These are phyloP conservation scores for Hyphopichia burtonii DNA, from an alignment of 1,139 yeast species.

Conservation along the genomic window DNA sequence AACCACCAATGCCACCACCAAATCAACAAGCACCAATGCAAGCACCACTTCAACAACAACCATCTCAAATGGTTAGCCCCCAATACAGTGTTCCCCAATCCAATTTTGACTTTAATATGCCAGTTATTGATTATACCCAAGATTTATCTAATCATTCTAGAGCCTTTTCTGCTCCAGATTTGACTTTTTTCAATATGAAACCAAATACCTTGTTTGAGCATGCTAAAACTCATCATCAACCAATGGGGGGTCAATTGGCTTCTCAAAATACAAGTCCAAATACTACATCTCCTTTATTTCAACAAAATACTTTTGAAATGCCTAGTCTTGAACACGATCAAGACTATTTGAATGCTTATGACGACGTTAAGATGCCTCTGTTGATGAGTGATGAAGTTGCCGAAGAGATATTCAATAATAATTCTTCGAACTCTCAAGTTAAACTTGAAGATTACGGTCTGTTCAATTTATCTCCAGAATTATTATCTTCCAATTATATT, in stretches of 20 bases:
- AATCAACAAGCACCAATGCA: neutral
- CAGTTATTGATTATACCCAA: neutral
- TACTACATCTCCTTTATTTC: neutral
- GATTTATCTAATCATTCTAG: constrained; percentile 9
- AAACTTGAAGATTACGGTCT: neutral
- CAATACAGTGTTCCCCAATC: constrained; percentile 11
- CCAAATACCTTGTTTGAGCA: constrained; percentile 8
- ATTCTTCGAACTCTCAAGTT: neutral
- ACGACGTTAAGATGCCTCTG: neutral
- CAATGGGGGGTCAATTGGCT: neutral
- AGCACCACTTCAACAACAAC: constrained; percentile 2
- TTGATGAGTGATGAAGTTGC: constrained; percentile 1
- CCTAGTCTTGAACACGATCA: neutral
- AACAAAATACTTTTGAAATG: neutral
- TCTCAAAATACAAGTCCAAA: constrained; percentile 1
- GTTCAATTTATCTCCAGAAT: constrained; percentile 3
- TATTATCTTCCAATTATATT: constrained; percentile 1
- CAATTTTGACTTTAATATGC: constrained; percentile 11
- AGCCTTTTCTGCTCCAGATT: constrained; percentile 30
- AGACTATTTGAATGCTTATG: neutral
- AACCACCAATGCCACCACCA: neutral
- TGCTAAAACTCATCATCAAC: constrained; percentile 1
- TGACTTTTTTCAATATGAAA: constrained; percentile 10
- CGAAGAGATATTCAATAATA: neutral
- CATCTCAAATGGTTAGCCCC: constrained; percentile 3